Evolutionary conservation across 2,329 filamentous ascomycete species (phyloP).

Genomic region (Aureobasidium zeae): DNA sequence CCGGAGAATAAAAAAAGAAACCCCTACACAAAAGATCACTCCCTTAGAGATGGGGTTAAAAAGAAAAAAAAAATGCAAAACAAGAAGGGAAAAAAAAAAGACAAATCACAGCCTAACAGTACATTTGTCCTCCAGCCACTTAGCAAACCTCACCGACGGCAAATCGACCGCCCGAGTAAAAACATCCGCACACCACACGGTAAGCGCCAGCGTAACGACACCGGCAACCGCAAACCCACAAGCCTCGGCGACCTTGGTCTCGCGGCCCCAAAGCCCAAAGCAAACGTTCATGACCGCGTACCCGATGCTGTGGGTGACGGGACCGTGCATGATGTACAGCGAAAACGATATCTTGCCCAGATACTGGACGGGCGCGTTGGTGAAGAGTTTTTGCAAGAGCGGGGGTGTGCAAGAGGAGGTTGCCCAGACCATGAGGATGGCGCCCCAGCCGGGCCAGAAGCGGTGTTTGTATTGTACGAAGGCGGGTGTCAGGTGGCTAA

Average conservation of each 20-base stretch:
- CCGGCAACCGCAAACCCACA: constrained; percentile 47
- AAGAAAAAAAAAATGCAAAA: not conserved
- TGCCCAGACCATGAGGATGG: constrained; percentile 44
- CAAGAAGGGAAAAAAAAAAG: not conserved
- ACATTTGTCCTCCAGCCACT: constrained; percentile 40
- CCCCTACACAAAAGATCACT: no score
- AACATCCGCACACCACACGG: constrained; percentile 47
- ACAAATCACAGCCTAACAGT: not conserved
- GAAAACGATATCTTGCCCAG: constrained; percentile 53
- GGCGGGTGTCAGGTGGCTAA: no score
- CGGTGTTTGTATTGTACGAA: constrained; percentile 35
- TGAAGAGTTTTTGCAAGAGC: constrained; percentile 44
- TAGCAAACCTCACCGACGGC: constrained; percentile 48
- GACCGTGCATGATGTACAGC: constrained; percentile 53
- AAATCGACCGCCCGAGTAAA: constrained; percentile 49
- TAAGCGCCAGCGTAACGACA: constrained; percentile 46
- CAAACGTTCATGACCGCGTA: constrained; percentile 45
- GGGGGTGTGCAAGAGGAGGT: constrained; percentile 41
- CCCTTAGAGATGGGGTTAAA: no score
- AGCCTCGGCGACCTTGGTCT: constrained; percentile 37
- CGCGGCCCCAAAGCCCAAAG: constrained; percentile 40
- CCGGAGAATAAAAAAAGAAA: no score
- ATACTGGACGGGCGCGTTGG: constrained; percentile 44
- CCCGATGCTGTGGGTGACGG: constrained; percentile 44
- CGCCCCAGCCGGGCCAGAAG: constrained; percentile 49